Conservation (phyloP, 2,329 filamentous ascomycete species). For the Pochonia chlamydosporia region DNA sequence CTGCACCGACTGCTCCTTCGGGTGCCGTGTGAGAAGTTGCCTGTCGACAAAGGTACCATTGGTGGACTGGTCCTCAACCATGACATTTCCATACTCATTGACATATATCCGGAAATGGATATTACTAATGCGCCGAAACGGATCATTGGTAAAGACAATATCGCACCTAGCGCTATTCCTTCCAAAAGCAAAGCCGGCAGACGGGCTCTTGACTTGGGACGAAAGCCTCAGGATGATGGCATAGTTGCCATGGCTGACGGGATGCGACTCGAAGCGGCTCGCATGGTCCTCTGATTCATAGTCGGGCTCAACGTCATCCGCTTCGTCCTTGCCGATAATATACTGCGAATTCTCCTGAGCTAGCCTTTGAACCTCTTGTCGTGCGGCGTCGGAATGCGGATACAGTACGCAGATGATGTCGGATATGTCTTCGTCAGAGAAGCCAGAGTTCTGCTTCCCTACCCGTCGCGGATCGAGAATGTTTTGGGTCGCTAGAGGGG, state of each 20-base stretch:
- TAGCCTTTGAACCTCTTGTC: constrained; percentile 57
- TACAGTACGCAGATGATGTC: constrained; percentile 88
- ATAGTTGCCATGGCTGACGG: constrained; percentile 46
- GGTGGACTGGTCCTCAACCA: constrained; percentile 92
- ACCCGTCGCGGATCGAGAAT: constrained; percentile 74
- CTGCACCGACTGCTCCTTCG: constrained; percentile 23
- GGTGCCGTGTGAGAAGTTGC: constrained; percentile 48
- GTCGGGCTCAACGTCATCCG: constrained; percentile 45
- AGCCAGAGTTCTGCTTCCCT: constrained; percentile 75
- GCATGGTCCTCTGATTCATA: constrained; percentile 45
- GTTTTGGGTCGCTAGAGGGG: constrained; percentile 17
- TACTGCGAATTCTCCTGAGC: constrained; percentile 41
- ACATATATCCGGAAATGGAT: constrained; percentile 93
- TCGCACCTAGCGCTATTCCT: constrained; percentile 70
- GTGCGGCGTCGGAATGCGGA: constrained; percentile 68
- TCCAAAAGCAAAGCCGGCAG: constrained; percentile 79
- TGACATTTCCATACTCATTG: constrained; percentile 78
- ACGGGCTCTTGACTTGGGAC: constrained; percentile 60
- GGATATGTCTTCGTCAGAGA: constrained; percentile 74
- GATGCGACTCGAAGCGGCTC: constrained; percentile 36
- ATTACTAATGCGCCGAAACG: constrained; percentile 75
- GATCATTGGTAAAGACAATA: constrained; percentile 60
- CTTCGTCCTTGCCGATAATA: constrained; percentile 43
- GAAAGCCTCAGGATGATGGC: constrained; percentile 81
- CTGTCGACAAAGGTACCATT: constrained; percentile 89